Evolutionary conservation across 345 rosid genomes (phyloP), one percentile per base, ranked within the genome.

Genomic region (Toxicodendron radicans): DNA sequence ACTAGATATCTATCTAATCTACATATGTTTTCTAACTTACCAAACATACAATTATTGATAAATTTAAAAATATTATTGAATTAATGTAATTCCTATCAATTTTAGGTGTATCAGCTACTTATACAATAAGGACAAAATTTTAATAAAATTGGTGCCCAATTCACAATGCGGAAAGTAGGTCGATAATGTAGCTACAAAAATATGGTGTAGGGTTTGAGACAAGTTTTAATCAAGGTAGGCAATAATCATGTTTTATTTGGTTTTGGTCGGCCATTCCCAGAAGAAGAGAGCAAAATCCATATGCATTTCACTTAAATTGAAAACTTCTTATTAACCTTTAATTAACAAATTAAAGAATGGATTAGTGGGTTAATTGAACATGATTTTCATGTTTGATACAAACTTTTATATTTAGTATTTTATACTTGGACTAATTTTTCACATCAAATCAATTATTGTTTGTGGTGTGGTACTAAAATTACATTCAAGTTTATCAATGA

Each of bases 71-170:
- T 27, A 27, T 27, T 27, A 27, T 27, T 27, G 30, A 27, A 27
- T 27, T 27, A 27, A 1, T 27, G 30, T 27, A 27, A 27, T 27
- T 27, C 2, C 30, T 27, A 27, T n/a, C n/a, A 27, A 27, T 27
- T 27, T 27, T 27, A 27, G 30, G 30, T 46, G 51, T 46, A 46
- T 11, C 16, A 46, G 9, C 51, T 46, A 46, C 1, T 10, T 10
- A 51, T 41, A 24, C 33, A 32, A 54, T 58, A 12, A 16, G 70
- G 54, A 41, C 3, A n/a, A n/a, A n/a, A n/a, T n/a, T n/a, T n/a
- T n/a, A n/a, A n/a, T n/a, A n/a, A n/a, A n/a, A n/a, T 21, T 59
- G 38, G 7, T 73, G 64, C 65, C 74, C 10, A 78, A 78, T 52
- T 49, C 43, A 1, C 43, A 7, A 38, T 38, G 10, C 9, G 7